Evolutionary conservation across 2,329 filamentous ascomycete genomes (phyloP).

Genomic region (Parastagonospora avenae): DNA sequence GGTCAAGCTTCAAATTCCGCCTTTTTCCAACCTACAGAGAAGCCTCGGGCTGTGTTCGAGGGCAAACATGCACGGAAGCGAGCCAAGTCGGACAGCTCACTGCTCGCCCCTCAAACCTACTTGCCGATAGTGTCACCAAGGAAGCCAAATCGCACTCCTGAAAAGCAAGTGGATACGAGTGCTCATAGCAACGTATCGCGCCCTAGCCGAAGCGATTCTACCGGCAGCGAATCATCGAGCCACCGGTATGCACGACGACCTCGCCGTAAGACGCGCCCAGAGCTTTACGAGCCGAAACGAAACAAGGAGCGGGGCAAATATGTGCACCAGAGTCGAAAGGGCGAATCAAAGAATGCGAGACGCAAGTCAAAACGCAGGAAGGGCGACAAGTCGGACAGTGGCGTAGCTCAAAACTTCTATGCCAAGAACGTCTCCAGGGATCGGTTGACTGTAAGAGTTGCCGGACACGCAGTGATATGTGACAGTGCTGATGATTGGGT

Average conservation of each 20-base stretch:
- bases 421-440: conserved; percentile 52
- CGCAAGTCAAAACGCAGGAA: conserved; percentile 45
- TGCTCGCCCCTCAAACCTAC: conserved; percentile 32
- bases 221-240: conserved; percentile 22
- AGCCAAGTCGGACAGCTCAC: conserved; percentile 47
- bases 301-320: conserved; percentile 31
- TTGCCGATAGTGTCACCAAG: conserved; percentile 9
- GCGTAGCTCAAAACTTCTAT: conserved; percentile 50
- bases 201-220: conserved; percentile 14
- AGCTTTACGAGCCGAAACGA: conserved; percentile 49
- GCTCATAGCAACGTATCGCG: conserved; percentile 20
- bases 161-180: conserved; percentile 10
- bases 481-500: conserved; percentile 30
- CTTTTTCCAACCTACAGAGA: conserved; percentile 26
- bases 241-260: conserved; percentile 50
- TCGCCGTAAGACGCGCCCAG: conserved; percentile 54
- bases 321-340: conserved; percentile 18
- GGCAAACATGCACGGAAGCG: conserved; percentile 39
- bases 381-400: conserved; percentile 43
- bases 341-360: conserved; percentile 38
- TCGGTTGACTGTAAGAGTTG: conserved; percentile 52
- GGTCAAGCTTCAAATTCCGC: conserved; percentile 24
- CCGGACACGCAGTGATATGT: conserved; percentile 11
- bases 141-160: conserved; percentile 5
- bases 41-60: conserved; percentile 15